These are phyloP conservation scores for Pseudognaphalium luteoalbum DNA, from an alignment of 129 eudicot genomes.

Conservation along the genomic window DNA sequence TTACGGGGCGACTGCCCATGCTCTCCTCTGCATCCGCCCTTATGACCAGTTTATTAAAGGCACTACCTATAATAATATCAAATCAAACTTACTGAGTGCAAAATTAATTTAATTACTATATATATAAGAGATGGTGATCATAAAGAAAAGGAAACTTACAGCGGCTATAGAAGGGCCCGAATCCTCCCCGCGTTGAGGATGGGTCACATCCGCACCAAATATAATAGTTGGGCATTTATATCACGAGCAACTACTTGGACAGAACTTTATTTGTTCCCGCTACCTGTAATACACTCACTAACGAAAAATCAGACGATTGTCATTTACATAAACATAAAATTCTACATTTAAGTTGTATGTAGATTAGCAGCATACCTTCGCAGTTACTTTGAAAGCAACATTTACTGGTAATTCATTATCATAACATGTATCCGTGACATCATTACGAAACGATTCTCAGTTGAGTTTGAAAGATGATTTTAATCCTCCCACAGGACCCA, in stretches of 20 bases:
- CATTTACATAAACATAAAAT: not conserved
- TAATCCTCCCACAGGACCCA: constrained; percentile 68
- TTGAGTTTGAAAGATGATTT: constrained; percentile 66
- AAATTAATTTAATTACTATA: too few relatives aligned
- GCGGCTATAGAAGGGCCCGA: constrained; percentile 21
- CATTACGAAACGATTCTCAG: constrained; percentile 81
- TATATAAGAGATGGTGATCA: constrained; percentile 42
- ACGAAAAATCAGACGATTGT: too few relatives aligned
- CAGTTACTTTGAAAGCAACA: constrained; percentile 18
- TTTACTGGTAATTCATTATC: constrained; percentile 48
- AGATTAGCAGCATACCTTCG: constrained; percentile 49
- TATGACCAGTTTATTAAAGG: constrained; percentile 96
- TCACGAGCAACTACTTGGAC: constrained; percentile 16
- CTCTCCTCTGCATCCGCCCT: too few relatives aligned
- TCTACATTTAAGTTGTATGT: too few relatives aligned
- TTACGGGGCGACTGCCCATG: too few relatives aligned
- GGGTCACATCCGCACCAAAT: constrained; percentile 90
- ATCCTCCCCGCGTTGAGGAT: constrained; percentile 64
- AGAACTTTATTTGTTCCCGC: constrained; percentile 64
- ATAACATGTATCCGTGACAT: too few relatives aligned
- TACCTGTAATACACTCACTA: constrained; percentile 34
- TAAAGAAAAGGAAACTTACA: too few relatives aligned
- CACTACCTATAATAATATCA: constrained; percentile 53
- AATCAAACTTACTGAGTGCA: too few relatives aligned
- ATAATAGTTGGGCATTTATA: constrained; percentile 52